Conservation (phyloP, 352 stramenopile species). For the Thalassiosira livingstoniorum region DNA sequence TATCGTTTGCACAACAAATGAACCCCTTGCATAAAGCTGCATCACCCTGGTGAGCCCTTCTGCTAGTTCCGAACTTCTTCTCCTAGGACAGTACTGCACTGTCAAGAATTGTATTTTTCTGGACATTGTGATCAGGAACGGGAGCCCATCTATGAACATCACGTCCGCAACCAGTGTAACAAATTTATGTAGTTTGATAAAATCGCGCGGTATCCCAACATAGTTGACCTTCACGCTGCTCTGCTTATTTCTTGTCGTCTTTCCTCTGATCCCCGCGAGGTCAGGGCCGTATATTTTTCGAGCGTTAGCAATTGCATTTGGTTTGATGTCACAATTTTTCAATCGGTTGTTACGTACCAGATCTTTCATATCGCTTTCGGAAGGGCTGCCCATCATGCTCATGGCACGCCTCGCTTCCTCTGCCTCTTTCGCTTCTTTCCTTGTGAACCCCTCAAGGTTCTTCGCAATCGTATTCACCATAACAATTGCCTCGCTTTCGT, state of each 20-base stretch:
- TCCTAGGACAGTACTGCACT: constrained; percentile 11
- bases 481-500: neutral
- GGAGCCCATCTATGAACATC: constrained; percentile 53
- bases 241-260: constrained; percentile 8
- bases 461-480: neutral
- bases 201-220: constrained; percentile 25
- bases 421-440: constrained; percentile 9
- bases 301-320: constrained; percentile 28
- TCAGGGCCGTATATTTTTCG: constrained; percentile 54
- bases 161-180: constrained; percentile 47
- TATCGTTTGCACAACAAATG: constrained; percentile 34
- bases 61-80: neutral
- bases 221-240: constrained; percentile 5
- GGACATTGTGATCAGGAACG: constrained; percentile 40
- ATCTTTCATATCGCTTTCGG: neutral
- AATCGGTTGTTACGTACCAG: constrained; percentile 39
- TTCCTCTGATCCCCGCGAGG: constrained; percentile 44
- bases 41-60: constrained; percentile 16
- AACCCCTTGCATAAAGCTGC: constrained; percentile 28
- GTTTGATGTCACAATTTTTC: constrained; percentile 39
- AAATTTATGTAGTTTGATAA: constrained; percentile 41
- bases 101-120: constrained; percentile 45
- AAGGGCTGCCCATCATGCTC: constrained; percentile 20
- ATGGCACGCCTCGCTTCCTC: constrained; percentile 15
- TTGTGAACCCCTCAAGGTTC: constrained; percentile 17